Evolutionary conservation across 345 rosid species (phyloP), one percentile per base, ranked within the genome.

Genomic region (Linum lewisii): DNA sequence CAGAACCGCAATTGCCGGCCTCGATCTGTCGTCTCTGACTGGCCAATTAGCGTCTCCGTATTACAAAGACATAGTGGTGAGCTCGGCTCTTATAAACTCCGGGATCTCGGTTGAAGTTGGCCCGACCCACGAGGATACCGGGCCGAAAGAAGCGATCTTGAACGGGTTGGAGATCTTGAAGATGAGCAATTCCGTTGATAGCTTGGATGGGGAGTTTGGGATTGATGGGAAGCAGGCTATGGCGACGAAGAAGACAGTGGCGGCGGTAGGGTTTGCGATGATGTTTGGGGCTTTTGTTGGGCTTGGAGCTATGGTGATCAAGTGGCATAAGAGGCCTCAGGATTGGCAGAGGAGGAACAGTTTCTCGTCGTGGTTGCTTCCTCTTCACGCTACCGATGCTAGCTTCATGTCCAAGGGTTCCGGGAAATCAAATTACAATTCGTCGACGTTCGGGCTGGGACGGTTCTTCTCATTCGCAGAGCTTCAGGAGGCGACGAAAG

Each of bases 281-380:
- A 84, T 84, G 95, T 87, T 87, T 53, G 95, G 95, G 22, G 95
- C 95, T 5, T 82, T 87, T 63, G 77, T 79, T 19, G 95, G 95
- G 7, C 80, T 87, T 14, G 95, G 95, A 32, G 91, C 95, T 29
- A 84, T 87, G 95, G 85, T 87, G 53, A 66, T 82, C 34, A 84
- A 70, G 68, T 84, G 90, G 95, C 85, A 81, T 58, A 87, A 75
- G 69, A 79, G 95, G 34, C 95, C 95, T 19, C 83, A 84, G 66
- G 95, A 87, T 71, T 87, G 95, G 95, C 85, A 84, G 51, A 82
- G 68, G 79, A 75, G 85, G 72, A 84, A 82, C 47, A 84, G 91
- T 71, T 82, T 84, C 68, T 87, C 95, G 49, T 87, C 95, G 32
- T 87, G 95, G 90, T 73, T 86, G 72, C 84, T 86, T 37, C 95